Percentiles rank a stretch among this genome's conserved stretches.
phyloP scores from a whole-genome alignment of 1,139 yeast genomes.

The Eremothecium sinecaudum region DNA sequence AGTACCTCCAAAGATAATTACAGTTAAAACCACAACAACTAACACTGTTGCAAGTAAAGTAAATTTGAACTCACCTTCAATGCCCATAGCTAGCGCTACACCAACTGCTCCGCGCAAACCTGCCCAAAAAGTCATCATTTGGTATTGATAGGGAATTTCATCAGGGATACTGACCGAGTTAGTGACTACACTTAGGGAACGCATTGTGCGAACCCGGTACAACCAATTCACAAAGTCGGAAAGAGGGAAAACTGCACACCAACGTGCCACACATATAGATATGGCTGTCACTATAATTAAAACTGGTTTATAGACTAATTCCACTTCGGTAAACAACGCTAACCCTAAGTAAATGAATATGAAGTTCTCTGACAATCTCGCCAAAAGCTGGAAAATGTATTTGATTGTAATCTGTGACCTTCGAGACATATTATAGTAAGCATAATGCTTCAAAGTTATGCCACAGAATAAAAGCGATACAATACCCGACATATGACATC shows the following conservation, averaged over 20 bases:
- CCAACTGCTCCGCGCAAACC: slow-evolving; percentile 99
- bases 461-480: slow-evolving; percentile 94
- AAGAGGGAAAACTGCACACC: slow-evolving; percentile 96
- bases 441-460: slow-evolving; percentile 91
- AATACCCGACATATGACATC: slow-evolving; percentile 98
- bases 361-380: slow-evolving; percentile 92
- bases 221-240: slow-evolving; percentile 78
- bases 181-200: slow-evolving; percentile 18
- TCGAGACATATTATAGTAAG: slow-evolving; percentile 94
- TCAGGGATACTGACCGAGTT: slow-evolving; percentile 48
- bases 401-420: slow-evolving; percentile 94
- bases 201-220: slow-evolving; percentile 43
- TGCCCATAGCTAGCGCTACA: slow-evolving; percentile 95
- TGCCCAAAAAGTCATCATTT: slow-evolving; percentile 99
- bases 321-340: slow-evolving; percentile 91
- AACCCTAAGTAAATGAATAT: slow-evolving; percentile 91
- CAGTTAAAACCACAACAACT: slow-evolving; percentile 93
- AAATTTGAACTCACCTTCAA: slow-evolving; percentile 89
- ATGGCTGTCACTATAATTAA: slow-evolving; percentile 81
- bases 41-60: slow-evolving; percentile 87
- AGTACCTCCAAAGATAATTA: slow-evolving; percentile 94
- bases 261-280: slow-evolving; percentile 89
- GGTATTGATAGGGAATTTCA: slow-evolving; percentile 90
- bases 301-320: slow-evolving; percentile 86
- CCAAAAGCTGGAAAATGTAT: slow-evolving; percentile 84